These are phyloP conservation scores for Lentinula guzmanii DNA, from an alignment of 768 basidiomycete species.

Conservation along the genomic window DNA sequence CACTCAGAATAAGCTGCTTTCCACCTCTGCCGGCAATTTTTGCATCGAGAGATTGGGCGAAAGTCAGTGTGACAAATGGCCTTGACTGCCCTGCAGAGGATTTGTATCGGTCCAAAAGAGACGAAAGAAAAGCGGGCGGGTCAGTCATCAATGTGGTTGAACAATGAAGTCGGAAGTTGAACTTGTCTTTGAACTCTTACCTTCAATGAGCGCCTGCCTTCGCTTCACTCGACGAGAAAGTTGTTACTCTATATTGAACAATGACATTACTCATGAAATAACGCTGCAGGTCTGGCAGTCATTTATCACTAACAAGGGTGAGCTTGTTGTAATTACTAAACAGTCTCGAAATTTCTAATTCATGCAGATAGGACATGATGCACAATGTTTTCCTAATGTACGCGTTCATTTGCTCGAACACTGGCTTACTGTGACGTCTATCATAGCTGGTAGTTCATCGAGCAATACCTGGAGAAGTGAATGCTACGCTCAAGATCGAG, in stretches of 20 bases:
- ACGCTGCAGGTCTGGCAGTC: slow-evolving; percentile 6
- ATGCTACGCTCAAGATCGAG: slow-evolving; percentile 67
- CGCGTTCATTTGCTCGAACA: neutral
- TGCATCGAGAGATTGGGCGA: slow-evolving; percentile 83
- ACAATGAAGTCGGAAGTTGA: neutral
- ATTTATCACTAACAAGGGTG: slow-evolving; percentile 4
- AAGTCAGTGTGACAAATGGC: slow-evolving; percentile 74
- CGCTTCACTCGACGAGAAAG: slow-evolving; percentile 7
- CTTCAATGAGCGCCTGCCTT: slow-evolving; percentile 5
- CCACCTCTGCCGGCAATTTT: slow-evolving; percentile 77
- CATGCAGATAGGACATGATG: slow-evolving; percentile 6
- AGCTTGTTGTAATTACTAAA: neutral
- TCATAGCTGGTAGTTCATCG: slow-evolving; percentile 54
- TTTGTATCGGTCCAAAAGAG: slow-evolving; percentile 1
- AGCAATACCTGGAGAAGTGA: slow-evolving; percentile 67
- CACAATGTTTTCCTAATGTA: slow-evolving; percentile 8
- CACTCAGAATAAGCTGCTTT: slow-evolving; percentile 76
- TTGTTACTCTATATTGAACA: neutral
- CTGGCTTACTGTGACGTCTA: neutral
- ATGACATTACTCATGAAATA: neutral
- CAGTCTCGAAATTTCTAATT: neutral
- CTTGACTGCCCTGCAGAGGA: slow-evolving; percentile 14
- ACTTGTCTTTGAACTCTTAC: neutral
- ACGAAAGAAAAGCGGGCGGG: neutral
- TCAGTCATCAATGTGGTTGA: neutral